Conservation (phyloP, 257 asterid species). For the Nicotiana sylvestris region DNA sequence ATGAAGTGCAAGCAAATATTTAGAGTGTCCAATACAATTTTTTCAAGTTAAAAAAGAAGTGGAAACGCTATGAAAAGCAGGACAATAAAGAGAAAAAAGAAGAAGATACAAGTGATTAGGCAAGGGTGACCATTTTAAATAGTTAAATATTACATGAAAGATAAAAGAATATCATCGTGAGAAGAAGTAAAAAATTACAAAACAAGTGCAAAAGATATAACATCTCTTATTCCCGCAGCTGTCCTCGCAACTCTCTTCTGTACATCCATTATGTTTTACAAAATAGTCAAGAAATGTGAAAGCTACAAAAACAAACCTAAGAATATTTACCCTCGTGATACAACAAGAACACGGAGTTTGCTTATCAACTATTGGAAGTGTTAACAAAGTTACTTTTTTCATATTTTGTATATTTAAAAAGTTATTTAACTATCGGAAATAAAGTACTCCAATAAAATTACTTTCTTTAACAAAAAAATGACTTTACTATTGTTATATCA, state of each 20-base stretch:
- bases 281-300: neutral
- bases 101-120: neutral
- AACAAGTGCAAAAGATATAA: neutral
- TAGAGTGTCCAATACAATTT: neutral
- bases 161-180: neutral
- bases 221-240: neutral
- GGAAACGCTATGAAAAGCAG: neutral
- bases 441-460: no score
- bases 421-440: no score
- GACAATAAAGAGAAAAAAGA: neutral
- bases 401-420: no score
- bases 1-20: neutral
- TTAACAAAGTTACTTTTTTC: no score
- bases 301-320: neutral
- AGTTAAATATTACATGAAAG: neutral
- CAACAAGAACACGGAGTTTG: neutral
- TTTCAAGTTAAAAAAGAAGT: neutral
- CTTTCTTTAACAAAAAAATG: no score
- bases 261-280: neutral
- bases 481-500: no score
- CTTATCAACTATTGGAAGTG: no score
- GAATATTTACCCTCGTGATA: no score
- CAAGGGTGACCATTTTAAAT: neutral
- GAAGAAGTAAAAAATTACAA: neutral
- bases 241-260: neutral